These are phyloP conservation scores for Candida nitratophila DNA, from an alignment of 805 yeast genomes.

Conservation along the genomic window DNA sequence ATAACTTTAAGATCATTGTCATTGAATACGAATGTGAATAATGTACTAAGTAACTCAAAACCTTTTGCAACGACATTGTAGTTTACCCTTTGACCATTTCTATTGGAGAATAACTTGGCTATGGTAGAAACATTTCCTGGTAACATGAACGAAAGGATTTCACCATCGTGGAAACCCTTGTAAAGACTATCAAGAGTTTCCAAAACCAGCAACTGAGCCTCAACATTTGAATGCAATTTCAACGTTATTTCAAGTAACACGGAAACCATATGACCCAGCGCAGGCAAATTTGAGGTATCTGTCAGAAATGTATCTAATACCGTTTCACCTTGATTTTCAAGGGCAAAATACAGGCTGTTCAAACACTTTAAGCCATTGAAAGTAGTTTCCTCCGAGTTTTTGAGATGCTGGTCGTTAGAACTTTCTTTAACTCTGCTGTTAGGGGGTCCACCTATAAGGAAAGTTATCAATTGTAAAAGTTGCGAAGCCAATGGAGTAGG, in stretches of 20 bases:
- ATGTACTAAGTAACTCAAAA: constrained; percentile 21
- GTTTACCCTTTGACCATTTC: constrained; percentile 23
- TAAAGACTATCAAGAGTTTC: constrained; percentile 28
- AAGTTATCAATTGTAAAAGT: constrained; percentile 38
- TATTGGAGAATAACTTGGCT: constrained; percentile 27
- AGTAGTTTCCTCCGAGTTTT: constrained; percentile 30
- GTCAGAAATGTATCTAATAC: constrained; percentile 20
- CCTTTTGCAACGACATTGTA: constrained; percentile 27
- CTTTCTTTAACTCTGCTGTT: constrained; percentile 21
- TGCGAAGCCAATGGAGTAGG: constrained; percentile 34
- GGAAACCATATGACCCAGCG: constrained; percentile 41
- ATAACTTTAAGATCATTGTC: constrained; percentile 30
- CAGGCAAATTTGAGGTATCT: constrained; percentile 30
- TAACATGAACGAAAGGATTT: constrained; percentile 37
- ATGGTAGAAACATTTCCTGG: constrained; percentile 46
- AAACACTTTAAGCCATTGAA: constrained; percentile 29
- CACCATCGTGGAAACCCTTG: constrained; percentile 36
- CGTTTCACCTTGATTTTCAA: constrained; percentile 21
- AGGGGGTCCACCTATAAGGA: constrained; percentile 40
- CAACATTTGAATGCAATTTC: neutral
- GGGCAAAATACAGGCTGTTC: constrained; percentile 22
- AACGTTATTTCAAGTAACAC: constrained; percentile 31
- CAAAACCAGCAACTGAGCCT: constrained; percentile 14
- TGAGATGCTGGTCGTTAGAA: constrained; percentile 1
- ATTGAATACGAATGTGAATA: constrained; percentile 31